Evolutionary conservation across 768 basidiomycete genomes (phyloP), one percentile per base, ranked within the genome.

Genomic region (Lentinula detonsa): DNA sequence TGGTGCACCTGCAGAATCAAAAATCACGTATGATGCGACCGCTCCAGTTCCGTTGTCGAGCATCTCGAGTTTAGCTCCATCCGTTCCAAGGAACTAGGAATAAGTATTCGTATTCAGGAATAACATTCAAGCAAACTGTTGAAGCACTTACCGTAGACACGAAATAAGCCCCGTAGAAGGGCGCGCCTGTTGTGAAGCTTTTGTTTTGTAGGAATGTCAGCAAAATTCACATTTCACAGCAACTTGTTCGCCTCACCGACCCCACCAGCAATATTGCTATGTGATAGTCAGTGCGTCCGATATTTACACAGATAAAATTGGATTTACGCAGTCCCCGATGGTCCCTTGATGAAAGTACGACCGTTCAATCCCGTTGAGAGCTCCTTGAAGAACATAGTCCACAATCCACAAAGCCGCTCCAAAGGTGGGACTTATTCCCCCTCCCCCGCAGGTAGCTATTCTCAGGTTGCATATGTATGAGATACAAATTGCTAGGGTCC

Each of bases 261-360:
- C 76, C 74, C 74, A 77, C 67, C 73, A 77, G 65, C 74, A 76
- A 64, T 77, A 77, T 57, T 71, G 72, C 74, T 75, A 57, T 9
- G 2, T 37, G 5, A 52, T 33, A 18, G n/a, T 62, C 43, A 39
- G 53, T 16, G 3, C 15, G 3, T 34, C 37, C 34, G 2, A 46
- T 13, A 23, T 61, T 4, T 21, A 51, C 43, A 35, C 48, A 8
- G 13, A 23, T 9, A 1, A 33, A 48, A 21, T 23, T 45, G 16
- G 9, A 68, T 70, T 64, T 46, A 74, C 74, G 62, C 75, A 75
- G 63, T 75, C 72, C 21, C 72, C 71, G 55, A 77, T 74, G 4
- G 73, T 77, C 7, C 76, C 76, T 62, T 77, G 75, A 60, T 77
- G 76, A 66, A 76, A 77, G 63, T 76, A 76, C 23, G 74, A 65